Percentiles rank a stretch among this genome's conserved stretches.
Evolutionary conservation across 768 basidiomycete genomes (phyloP).

Genomic region (Termitomyces sp.): DNA sequence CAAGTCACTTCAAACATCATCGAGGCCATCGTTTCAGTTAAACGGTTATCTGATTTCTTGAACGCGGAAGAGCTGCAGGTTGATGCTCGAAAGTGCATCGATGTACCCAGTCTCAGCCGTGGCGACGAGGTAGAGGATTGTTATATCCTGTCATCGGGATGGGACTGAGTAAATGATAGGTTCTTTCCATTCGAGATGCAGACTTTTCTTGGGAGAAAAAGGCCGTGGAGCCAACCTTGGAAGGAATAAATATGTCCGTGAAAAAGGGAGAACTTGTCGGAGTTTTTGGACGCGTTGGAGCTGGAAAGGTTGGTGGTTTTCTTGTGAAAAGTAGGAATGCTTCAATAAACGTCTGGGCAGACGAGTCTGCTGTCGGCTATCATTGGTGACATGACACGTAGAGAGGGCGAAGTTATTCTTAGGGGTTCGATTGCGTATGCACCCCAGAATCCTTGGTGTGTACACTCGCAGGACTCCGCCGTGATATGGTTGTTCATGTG

Average conservation of each 20-base stretch:
- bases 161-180: constrained; percentile 21
- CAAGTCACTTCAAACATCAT: constrained; percentile 77
- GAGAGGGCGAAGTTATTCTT: constrained; percentile 66
- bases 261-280: constrained; percentile 83
- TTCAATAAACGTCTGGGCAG: constrained; percentile 25
- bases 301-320: constrained; percentile 64
- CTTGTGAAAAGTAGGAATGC: background rate
- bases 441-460: constrained; percentile 80
- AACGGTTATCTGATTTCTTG: constrained; percentile 73
- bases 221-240: constrained; percentile 55
- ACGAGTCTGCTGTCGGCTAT: constrained; percentile 74
- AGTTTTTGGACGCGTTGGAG: constrained; percentile 84
- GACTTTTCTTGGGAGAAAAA: constrained; percentile 79
- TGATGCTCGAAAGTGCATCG: constrained; percentile 60
- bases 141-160: background rate
- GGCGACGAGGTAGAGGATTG: constrained; percentile 51
- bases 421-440: constrained; percentile 77
- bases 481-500: background rate
- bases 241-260: constrained; percentile 69
- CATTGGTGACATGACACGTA: constrained; percentile 80
- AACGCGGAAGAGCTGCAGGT: constrained; percentile 72
- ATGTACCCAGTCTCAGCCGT: constrained; percentile 31
- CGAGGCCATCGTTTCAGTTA: constrained; percentile 80
- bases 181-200: constrained; percentile 65
- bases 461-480: background rate